Evolutionary conservation across 257 asterid genomes (phyloP).

Genomic region (Ilex aquifolium): DNA sequence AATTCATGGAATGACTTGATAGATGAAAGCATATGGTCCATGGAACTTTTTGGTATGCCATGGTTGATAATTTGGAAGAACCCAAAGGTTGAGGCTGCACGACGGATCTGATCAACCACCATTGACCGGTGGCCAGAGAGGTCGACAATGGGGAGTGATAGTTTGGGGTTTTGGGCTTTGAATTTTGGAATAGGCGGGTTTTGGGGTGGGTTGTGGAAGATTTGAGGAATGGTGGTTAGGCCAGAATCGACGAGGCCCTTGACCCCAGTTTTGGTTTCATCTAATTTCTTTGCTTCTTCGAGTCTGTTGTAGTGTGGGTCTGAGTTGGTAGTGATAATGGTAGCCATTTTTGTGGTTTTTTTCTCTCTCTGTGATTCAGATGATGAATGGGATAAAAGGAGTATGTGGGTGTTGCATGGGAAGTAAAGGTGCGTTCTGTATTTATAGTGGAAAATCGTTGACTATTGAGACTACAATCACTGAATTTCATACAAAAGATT

Average conservation of each 20-base stretch:
- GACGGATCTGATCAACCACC: slow-evolving; percentile 23
- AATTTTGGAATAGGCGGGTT: not conserved
- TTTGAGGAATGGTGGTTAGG: slow-evolving; percentile 19
- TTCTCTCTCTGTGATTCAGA: too few species aligned
- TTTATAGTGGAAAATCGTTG: too few species aligned
- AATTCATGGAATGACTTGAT: slow-evolving; percentile 24
- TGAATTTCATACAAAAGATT: too few species aligned
- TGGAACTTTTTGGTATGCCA: slow-evolving; percentile 12
- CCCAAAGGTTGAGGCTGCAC: slow-evolving; percentile 21
- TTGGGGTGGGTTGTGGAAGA: slow-evolving; percentile 22
- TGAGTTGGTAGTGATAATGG: too few species aligned
- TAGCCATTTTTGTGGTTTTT: too few species aligned
- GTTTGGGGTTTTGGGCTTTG: not conserved
- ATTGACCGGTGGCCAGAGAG: slow-evolving; percentile 21
- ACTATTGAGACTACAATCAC: too few species aligned
- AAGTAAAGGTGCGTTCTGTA: too few species aligned
- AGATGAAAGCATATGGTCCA: slow-evolving; percentile 6
- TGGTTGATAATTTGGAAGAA: slow-evolving; percentile 41
- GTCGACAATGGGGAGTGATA: slow-evolving; percentile 14
- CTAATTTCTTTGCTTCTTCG: slow-evolving; percentile 24
- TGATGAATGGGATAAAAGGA: too few species aligned
- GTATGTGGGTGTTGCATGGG: too few species aligned
- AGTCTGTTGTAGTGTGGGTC: slow-evolving; percentile 13
- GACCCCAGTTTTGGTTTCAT: slow-evolving; percentile 37
- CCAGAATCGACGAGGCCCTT: slow-evolving; percentile 41